Evolutionary conservation across 2,329 filamentous ascomycete species (phyloP).

Genomic region (Claviceps pazoutovae): DNA sequence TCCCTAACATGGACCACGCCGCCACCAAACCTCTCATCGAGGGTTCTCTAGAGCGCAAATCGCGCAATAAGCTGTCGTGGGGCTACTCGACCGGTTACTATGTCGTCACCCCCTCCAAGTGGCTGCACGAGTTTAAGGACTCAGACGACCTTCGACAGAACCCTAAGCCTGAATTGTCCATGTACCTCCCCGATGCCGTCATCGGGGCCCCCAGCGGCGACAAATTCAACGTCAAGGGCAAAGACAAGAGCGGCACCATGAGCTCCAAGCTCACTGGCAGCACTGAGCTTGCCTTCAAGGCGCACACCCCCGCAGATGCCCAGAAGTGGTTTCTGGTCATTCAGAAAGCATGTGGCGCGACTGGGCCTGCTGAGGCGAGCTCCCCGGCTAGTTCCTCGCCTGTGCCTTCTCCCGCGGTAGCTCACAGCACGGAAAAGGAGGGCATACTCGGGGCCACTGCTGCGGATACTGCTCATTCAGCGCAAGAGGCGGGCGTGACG

Average conservation of each 20-base stretch:
- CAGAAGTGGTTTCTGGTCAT: slow-evolving; percentile 76
- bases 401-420: not conserved
- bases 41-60: slow-evolving; percentile 80
- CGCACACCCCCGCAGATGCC: slow-evolving; percentile 65
- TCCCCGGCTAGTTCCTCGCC: slow-evolving; percentile 8
- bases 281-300: slow-evolving; percentile 78
- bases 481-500: slow-evolving; percentile 35
- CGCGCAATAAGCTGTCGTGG: slow-evolving; percentile 65
- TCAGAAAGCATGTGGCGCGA: slow-evolving; percentile 40
- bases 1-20: slow-evolving; percentile 77
- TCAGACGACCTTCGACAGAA: slow-evolving; percentile 60
- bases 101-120: slow-evolving; percentile 76
- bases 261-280: slow-evolving; percentile 67
- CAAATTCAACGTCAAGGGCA: slow-evolving; percentile 93
- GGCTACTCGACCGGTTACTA: slow-evolving; percentile 76
- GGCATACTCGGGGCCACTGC: slow-evolving; percentile 6
- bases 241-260: slow-evolving; percentile 71
- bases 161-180: slow-evolving; percentile 69
- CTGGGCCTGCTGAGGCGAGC: slow-evolving; percentile 22
- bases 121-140: slow-evolving; percentile 92
- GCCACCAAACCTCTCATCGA: slow-evolving; percentile 75
- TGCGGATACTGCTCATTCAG: slow-evolving; percentile 18
- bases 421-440: slow-evolving; percentile 1
- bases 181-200: slow-evolving; percentile 83
- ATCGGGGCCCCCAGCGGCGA: slow-evolving; percentile 58